Base-by-base conservation (phyloP, 1,139 yeast genomes). In the Nadsonia starkeyi-henricii region DNA sequence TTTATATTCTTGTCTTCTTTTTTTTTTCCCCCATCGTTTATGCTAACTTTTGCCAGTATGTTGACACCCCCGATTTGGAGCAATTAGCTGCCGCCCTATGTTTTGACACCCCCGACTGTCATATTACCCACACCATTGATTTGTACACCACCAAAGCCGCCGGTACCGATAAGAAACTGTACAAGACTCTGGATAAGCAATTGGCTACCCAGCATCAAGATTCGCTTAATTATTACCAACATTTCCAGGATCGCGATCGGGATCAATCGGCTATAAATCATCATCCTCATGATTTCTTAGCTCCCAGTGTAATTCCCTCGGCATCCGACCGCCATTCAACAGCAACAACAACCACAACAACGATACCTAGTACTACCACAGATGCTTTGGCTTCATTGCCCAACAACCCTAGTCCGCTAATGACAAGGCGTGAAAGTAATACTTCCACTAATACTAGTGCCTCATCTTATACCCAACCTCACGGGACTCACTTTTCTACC, bases 91-190 rank as follows among this genome's bases (percentile, higher is more conserved):
- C 89, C 58, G 84, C 85, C 50, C 77, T 91, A 51, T 82, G 82
- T 58, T 89, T 89, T 63, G 91, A 85, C 56, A 82, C 95, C 3
- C 79, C 80, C 13, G 98, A 93, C 59, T 80, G 89, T 62, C 85
- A 81, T 58, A 75, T 91, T 33, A 78, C 79, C 49, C 97, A 97
- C n/a, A 91, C 95, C 20, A 82, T 96, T 62, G 99, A 91, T 61
- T 72, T 91, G 45, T 91, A 86, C 62, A 85, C 97, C 1, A 91
- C 98, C 1, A 91, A 91, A 61, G 89, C 96, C 1, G 86, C 89
- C 41, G 86, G 91, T 1, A 75, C 91, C 1, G 99, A 91, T 64
- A 74, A 88, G 58, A 89, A 89, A 64, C 73, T 91, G 37, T 86
- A 84, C 69, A 85, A 86, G 64, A 79, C 91, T 0, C 79, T 91